Conservation (phyloP, 2,329 filamentous ascomycete species). For the Sclerotinia subarctica region DNA sequence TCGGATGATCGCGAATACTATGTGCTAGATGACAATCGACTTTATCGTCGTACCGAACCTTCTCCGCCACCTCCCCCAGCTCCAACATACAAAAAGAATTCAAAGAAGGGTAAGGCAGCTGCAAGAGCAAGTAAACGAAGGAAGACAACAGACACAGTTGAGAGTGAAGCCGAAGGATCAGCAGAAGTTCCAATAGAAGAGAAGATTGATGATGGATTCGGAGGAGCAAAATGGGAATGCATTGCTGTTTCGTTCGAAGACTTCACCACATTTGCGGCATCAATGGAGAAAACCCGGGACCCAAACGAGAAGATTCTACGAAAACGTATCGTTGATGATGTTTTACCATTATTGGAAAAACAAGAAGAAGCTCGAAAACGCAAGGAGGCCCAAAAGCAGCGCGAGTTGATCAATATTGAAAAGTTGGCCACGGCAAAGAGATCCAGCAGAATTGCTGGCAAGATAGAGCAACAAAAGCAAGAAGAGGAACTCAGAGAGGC, state of each 20-base stretch:
- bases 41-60: conserved; percentile 84
- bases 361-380: conserved; percentile 71
- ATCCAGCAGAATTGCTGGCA: conserved; percentile 83
- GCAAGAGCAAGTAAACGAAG: conserved; percentile 70
- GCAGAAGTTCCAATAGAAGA: conserved; percentile 43
- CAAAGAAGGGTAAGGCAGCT: conserved; percentile 61
- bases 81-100: conserved; percentile 62
- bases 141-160: conserved; percentile 50
- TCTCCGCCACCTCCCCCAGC: conserved; percentile 55
- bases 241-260: conserved; percentile 78
- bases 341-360: conserved; percentile 81
- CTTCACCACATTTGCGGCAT: conserved; percentile 67
- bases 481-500: conserved; percentile 70
- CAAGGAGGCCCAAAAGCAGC: conserved; percentile 65
- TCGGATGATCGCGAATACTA: conserved; percentile 81
- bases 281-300: conserved; percentile 73
- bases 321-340: conserved; percentile 68
- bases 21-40: conserved; percentile 86
- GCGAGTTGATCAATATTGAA: conserved; percentile 75
- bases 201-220: conserved; percentile 61
- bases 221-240: conserved; percentile 85
- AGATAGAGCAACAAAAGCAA: conserved; percentile 72
- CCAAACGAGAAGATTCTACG: conserved; percentile 79
- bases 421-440: conserved; percentile 92
- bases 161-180: conserved; percentile 42